phyloP scores from a whole-genome alignment of 441 rosid species.

The Corymbia citriodora region DNA sequence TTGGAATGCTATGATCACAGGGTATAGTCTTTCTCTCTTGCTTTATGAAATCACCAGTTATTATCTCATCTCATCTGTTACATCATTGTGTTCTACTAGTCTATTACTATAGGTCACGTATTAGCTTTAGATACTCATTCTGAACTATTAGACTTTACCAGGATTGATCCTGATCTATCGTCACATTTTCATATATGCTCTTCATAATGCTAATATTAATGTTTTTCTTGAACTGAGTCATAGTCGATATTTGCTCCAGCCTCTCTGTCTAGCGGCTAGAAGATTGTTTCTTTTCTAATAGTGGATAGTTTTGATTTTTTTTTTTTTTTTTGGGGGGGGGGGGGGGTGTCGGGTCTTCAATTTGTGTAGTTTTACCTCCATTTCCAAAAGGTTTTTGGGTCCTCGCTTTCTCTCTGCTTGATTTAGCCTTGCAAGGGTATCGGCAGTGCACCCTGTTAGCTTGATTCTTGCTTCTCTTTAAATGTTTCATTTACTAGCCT shows the following conservation, averaged over 20 bases:
- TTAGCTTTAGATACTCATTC: not conserved
- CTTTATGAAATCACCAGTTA: not conserved
- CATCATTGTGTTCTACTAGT: not conserved
- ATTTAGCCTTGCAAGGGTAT: not conserved
- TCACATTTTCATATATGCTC: not conserved
- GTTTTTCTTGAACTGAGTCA: too few species aligned
- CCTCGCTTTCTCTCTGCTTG: not conserved
- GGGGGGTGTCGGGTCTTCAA: not conserved
- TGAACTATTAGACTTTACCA: not conserved
- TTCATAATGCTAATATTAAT: too few species aligned
- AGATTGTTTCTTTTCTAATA: not conserved
- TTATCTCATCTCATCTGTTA: not conserved
- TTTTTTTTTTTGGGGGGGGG: too few species aligned
- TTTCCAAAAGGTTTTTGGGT: not conserved
- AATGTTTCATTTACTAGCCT: not conserved
- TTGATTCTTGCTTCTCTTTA: not conserved
- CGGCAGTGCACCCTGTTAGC: not conserved
- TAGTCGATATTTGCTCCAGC: too few species aligned
- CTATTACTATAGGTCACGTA: not conserved
- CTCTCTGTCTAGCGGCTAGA: too few species aligned
- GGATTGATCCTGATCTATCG: not conserved
- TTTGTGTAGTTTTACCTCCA: not conserved
- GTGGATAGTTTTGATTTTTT: too few species aligned
- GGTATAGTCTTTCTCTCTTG: slow-evolving; percentile 27
- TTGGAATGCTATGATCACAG: slow-evolving; percentile 89